Conservation (phyloP, 495 filamentous ascomycete genomes). For the Neurospora intermedia region DNA sequence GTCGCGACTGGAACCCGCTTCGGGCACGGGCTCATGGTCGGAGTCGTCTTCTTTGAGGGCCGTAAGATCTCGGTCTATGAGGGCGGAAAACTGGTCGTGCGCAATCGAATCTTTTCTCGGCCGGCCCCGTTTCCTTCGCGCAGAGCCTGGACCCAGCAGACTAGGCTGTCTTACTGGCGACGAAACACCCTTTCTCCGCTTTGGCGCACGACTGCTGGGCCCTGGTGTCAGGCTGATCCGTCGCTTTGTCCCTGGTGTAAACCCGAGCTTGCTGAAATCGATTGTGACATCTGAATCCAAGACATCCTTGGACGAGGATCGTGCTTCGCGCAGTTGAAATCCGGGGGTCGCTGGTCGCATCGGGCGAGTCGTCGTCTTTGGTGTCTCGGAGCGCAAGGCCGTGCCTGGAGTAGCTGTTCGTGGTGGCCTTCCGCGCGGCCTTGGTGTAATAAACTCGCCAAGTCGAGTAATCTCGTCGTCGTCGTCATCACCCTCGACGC, state of each 20-base stretch:
- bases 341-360: constrained; percentile 35
- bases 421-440: constrained; percentile 24
- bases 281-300: constrained; percentile 11
- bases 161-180: constrained; percentile 13
- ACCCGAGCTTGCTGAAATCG: background rate
- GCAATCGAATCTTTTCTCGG: constrained; percentile 15
- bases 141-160: constrained; percentile 5
- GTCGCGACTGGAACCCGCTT: background rate
- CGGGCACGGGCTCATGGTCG: background rate
- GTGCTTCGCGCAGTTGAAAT: background rate
- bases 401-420: constrained; percentile 27
- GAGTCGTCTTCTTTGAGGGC: constrained; percentile 2
- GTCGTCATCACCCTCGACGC: constrained; percentile 27
- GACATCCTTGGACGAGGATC: constrained; percentile 9
- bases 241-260: constrained; percentile 1
- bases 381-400: background rate
- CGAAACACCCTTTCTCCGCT: constrained; percentile 11
- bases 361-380: constrained; percentile 18
- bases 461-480: constrained; percentile 14
- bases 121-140: constrained; percentile 21
- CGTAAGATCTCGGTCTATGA: constrained; percentile 6
- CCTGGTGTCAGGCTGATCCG: constrained; percentile 12
- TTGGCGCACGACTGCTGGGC: constrained; percentile 11
- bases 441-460: constrained; percentile 24
- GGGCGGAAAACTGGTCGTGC: constrained; percentile 8